Conservation (phyloP, 1,284 basidiomycete genomes). For the Fomitopsis pinicola region DNA sequence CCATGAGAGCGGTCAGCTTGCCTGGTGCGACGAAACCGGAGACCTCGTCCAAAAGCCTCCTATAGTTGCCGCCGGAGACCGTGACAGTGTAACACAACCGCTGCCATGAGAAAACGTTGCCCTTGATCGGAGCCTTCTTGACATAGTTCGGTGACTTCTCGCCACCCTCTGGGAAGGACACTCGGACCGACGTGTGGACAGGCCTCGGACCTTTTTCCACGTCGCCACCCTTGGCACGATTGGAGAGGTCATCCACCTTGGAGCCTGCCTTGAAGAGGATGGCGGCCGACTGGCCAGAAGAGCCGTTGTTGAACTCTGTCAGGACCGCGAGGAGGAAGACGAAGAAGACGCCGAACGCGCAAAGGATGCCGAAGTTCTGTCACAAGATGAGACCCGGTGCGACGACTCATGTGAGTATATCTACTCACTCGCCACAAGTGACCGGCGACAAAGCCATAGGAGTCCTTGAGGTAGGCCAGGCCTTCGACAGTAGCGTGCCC, state of each 20-base stretch:
- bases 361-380: slow-evolving; percentile 52
- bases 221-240: neutral
- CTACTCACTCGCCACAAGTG: slow-evolving; percentile 63
- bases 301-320: slow-evolving; percentile 38
- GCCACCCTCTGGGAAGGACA: neutral
- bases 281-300: slow-evolving; percentile 24
- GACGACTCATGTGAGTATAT: too few species aligned
- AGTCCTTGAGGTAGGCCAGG: slow-evolving; percentile 47
- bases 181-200: neutral
- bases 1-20: slow-evolving; percentile 72
- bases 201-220: neutral
- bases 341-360: slow-evolving; percentile 46
- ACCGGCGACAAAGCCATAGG: slow-evolving; percentile 57
- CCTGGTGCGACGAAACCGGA: slow-evolving; percentile 82
- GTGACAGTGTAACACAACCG: slow-evolving; percentile 57
- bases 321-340: slow-evolving; percentile 42
- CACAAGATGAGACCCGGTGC: neutral
- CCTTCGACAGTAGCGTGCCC: slow-evolving; percentile 45
- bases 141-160: slow-evolving; percentile 14
- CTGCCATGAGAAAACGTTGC: slow-evolving; percentile 55
- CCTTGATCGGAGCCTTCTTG: slow-evolving; percentile 24
- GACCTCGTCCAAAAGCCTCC: slow-evolving; percentile 69
- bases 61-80: slow-evolving; percentile 45
- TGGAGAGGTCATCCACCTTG: neutral
- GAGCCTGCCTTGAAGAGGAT: slow-evolving; percentile 32